Evolutionary conservation across 2,329 filamentous ascomycete species (phyloP).

Genomic region (Beauveria medogensis): DNA sequence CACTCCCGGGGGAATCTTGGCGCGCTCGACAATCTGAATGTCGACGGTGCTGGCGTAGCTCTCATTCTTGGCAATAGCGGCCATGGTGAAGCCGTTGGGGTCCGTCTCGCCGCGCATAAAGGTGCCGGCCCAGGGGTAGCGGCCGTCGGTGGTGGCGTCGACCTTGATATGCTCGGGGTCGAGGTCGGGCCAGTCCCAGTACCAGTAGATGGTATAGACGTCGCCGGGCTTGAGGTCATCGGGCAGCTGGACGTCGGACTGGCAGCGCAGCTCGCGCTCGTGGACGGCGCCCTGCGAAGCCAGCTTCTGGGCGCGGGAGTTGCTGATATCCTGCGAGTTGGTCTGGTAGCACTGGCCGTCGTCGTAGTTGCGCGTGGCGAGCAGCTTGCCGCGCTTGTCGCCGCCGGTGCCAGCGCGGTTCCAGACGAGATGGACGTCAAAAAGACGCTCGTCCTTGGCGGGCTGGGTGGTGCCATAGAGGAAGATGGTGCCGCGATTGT

Average conservation of each 20-base stretch:
- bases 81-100: conserved; percentile 27
- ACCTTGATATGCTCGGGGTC: conserved; percentile 32
- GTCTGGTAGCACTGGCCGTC: conserved; percentile 85
- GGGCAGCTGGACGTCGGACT: conserved; percentile 73
- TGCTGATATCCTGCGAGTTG: conserved; percentile 52
- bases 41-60: conserved; percentile 34
- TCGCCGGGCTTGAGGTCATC: conserved; percentile 51
- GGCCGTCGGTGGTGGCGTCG: conserved; percentile 30
- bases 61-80: conserved; percentile 29
- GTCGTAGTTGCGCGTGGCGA: conserved; percentile 75
- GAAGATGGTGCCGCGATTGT: conserved; percentile 63
- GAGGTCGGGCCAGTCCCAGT: conserved; percentile 84
- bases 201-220: conserved; percentile 82
- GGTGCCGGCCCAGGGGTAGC: conserved; percentile 34
- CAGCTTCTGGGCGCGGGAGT: conserved; percentile 48
- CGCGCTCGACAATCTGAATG: conserved; percentile 26
- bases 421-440: conserved; percentile 70
- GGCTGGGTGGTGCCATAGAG: conserved; percentile 64
- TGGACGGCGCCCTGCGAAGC: conserved; percentile 44
- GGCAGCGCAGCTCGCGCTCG: conserved; percentile 64
- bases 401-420: conserved; percentile 73
- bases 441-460: conserved; percentile 35
- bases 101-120: conserved; percentile 31
- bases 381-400: conserved; percentile 65
- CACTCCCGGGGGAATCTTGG: neutral